Base-by-base conservation (phyloP, 768 basidiomycete species). In the Podaxis rugospora region DNA sequence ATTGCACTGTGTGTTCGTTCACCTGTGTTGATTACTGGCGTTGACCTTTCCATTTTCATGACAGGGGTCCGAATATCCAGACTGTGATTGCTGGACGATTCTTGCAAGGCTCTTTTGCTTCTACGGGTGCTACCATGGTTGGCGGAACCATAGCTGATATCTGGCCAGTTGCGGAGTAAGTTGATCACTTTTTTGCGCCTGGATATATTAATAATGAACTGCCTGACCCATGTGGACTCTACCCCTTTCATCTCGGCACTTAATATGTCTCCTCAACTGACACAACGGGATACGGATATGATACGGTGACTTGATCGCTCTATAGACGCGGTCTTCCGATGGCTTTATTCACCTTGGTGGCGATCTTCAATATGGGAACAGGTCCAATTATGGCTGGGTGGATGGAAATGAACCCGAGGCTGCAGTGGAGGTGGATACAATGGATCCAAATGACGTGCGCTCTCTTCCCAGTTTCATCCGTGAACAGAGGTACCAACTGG, bases 81-180 rank as follows among this genome's bases (percentile, higher is more conserved):
- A 86, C 84, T 0, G 86, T 90, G n/a, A 79, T 88, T 40, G 59
- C 87, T 56, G 84, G 79, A 0, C 81, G 89, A n/a, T 82, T 89
- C 62, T 67, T 91, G 1, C 79, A 83, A 59, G 89, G 89, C 6
- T 80, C 80, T 0, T 86, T 85, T 67, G 87, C 84, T 5, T 88
- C 88, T 9, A 89, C 88, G 0, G 86, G 84, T 32, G 80, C 87
- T 0, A 87, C 86, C 0, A 86, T 90, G 79, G 89, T 90, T 18
- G 87, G 86, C 21, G 89, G 89, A n/a, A 87, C 85, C 1, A 80
- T 89, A 25, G 83, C 86, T 44, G 89, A 90, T 68, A 83, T 90
- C 16, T 90, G 87, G 86, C 68, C 70, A 2, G 75, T 86, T 2
- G 74, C 78, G 65, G 83, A 89, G 87, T 88, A 63, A 64, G 78